A percentile compares a stretch with the other conserved stretches of the same genome.
Conservation (phyloP, 768 basidiomycete genomes). For the Auricularia heimuer region DNA sequence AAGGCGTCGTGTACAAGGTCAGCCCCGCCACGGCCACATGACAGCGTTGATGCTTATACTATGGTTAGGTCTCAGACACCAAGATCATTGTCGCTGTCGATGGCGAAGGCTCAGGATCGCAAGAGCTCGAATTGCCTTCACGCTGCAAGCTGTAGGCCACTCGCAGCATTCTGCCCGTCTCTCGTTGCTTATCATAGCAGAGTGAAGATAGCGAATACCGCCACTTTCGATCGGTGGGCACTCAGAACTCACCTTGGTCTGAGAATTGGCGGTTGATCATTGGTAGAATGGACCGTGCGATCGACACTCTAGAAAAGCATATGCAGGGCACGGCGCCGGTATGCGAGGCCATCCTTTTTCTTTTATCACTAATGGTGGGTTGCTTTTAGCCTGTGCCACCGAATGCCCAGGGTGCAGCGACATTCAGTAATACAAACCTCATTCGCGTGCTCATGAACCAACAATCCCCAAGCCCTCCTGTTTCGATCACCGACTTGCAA, state of each 20-base stretch:
- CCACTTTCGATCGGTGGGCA: conserved; percentile 74
- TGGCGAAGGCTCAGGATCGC: conserved; percentile 34
- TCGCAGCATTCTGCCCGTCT: not conserved
- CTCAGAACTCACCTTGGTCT: not conserved
- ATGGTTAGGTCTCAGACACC: conserved; percentile 60
- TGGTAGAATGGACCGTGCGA: conserved; percentile 78
- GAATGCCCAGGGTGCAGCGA: not conserved
- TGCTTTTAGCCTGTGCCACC: not conserved
- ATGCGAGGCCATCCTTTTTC: not conserved
- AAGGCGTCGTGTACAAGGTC: conserved; percentile 86
- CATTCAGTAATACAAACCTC: not conserved
- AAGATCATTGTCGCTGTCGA: conserved; percentile 75
- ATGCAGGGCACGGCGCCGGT: conserved; percentile 10
- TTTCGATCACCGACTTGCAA: conserved; percentile 24
- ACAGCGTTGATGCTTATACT: not conserved
- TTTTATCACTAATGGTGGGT: too few relatives aligned
- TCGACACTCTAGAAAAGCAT: conserved; percentile 52
- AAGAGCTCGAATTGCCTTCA: conserved; percentile 67
- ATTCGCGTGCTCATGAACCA: conserved; percentile 19
- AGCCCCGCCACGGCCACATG: not conserved
- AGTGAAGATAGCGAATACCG: conserved; percentile 83
- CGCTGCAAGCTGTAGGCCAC: conserved; percentile 53
- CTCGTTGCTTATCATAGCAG: conserved; percentile 14
- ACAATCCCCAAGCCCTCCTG: conserved; percentile 29
- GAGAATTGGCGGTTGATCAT: not conserved